Evolutionary conservation across 108 stramenopile species (phyloP).

Genomic region (Pseudonitzschia pungens): DNA sequence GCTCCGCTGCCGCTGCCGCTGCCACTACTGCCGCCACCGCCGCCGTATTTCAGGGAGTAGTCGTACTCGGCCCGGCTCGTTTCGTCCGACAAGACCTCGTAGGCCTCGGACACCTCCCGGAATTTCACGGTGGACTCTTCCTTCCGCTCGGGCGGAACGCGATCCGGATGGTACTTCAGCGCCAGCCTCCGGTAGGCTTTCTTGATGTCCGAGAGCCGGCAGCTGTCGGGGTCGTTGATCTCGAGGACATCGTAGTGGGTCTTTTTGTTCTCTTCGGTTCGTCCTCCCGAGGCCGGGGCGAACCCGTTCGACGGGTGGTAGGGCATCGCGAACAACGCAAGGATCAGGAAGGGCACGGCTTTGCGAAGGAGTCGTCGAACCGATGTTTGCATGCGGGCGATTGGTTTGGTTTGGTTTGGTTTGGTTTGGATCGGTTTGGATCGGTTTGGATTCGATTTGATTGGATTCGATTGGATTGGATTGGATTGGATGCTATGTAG

Average conservation of each 20-base stretch:
- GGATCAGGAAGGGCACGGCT: not conserved
- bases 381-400: not conserved
- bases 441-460: not conserved
- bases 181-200: conserved; percentile 58
- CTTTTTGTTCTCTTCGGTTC: not conserved
- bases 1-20: not conserved
- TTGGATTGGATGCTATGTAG: too few species aligned
- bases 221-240: not conserved
- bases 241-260: conserved; percentile 5
- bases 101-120: conserved; percentile 55
- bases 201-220: conserved; percentile 43
- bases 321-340: too few species aligned
- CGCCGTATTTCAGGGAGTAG: conserved; percentile 17
- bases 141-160: conserved; percentile 42
- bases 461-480: not conserved
- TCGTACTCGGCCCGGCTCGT: conserved; percentile 52
- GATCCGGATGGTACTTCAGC: conserved; percentile 73
- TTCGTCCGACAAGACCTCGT: conserved; percentile 49
- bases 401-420: not conserved
- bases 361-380: too few species aligned
- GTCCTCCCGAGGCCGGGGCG: not conserved
- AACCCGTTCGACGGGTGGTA: not conserved
- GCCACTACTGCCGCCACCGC: not conserved
- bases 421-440: not conserved
- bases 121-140: conserved; percentile 45